Base-by-base conservation (phyloP, 2,329 filamentous ascomycete genomes). In the Fusarium bactridioides region DNA sequence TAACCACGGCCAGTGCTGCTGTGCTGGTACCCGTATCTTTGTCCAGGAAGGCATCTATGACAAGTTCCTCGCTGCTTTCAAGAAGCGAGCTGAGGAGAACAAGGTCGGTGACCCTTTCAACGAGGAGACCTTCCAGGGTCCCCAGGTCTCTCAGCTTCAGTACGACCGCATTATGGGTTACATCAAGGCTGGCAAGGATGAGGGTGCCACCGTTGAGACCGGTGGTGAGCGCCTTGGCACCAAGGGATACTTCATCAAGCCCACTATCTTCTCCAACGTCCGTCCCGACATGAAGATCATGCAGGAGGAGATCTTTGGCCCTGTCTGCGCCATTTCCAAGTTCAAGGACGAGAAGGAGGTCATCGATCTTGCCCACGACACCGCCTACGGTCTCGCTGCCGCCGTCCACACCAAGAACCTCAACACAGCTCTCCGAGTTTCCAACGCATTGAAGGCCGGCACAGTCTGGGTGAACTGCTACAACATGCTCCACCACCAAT, bases 221-320 rank as follows among this genome's bases (percentile, higher is more conserved):
- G 82, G 82, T 60, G 82, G 82, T 48, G 79, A 79, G 67, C 80
- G 81, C 76, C 91, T 91, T 83, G 93, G 93, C 69, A 80, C 86
- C 80, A 91, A 94, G 87, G 93, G 93, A 70, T 97, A 93, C 89
- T 97, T 95, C 87, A 95, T 97, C 83, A 86, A 95, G 87, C 94
- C 94, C 44, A 97, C 94, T 79, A 94, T 97, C 85, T 97, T 97
- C 88, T 91, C 89, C 82, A 91, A 94, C 79, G 94, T 96, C 75
- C 89, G 86, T 55, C 84, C 90, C 75, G 89, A 95, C 82, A 97
- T 96, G 93, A 95, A 93, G 89, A 96, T 97, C 79, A 91, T 94
- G 85, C 89, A 94, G 83, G 93, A 97, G 85, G 94, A 97, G 86
- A 96, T 97, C 81, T 97, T 97, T 81, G 94, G 94, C 73, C 94